phyloP scores from a whole-genome alignment of 768 basidiomycete species.

The Lentinus brumalis region DNA sequence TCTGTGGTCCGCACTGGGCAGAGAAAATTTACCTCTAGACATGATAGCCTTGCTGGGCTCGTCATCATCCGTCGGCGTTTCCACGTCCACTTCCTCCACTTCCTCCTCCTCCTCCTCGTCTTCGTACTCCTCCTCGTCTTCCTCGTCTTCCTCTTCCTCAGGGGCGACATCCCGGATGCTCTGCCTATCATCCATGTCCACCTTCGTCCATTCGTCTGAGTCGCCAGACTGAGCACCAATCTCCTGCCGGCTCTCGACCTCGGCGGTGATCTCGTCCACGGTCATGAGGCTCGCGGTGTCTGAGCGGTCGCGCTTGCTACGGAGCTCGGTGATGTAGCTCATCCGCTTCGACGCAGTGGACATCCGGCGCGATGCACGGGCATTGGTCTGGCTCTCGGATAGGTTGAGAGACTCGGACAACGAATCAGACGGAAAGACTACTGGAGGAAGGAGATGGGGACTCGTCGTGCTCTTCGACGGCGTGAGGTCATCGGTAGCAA shows the following conservation, averaged over 20 bases:
- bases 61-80: conserved; percentile 40
- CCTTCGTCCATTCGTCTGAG: conserved; percentile 73
- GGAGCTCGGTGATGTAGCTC: conserved; percentile 81
- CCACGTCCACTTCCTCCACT: conserved; percentile 41
- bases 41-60: conserved; percentile 55
- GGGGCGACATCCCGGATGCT: conserved; percentile 39
- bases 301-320: conserved; percentile 80
- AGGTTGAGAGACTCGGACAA: conserved; percentile 78
- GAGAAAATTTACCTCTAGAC: conserved; percentile 50
- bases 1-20: not conserved
- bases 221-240: conserved; percentile 46
- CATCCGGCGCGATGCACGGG: conserved; percentile 41
- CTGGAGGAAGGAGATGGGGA: conserved; percentile 70
- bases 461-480: conserved; percentile 30
- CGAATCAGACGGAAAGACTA: conserved; percentile 76
- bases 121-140: conserved; percentile 48
- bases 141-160: conserved; percentile 50
- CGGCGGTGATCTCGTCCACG: conserved; percentile 96
- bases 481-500: conserved; percentile 49
- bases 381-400: conserved; percentile 31
- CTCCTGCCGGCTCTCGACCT: conserved; percentile 77
- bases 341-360: conserved; percentile 60
- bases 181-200: conserved; percentile 51
- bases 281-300: conserved; percentile 93
- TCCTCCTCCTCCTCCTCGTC: conserved; percentile 45